These are phyloP conservation scores for Teunomyces aglyptinius DNA, from an alignment of 805 yeast genomes.

Conservation along the genomic window DNA sequence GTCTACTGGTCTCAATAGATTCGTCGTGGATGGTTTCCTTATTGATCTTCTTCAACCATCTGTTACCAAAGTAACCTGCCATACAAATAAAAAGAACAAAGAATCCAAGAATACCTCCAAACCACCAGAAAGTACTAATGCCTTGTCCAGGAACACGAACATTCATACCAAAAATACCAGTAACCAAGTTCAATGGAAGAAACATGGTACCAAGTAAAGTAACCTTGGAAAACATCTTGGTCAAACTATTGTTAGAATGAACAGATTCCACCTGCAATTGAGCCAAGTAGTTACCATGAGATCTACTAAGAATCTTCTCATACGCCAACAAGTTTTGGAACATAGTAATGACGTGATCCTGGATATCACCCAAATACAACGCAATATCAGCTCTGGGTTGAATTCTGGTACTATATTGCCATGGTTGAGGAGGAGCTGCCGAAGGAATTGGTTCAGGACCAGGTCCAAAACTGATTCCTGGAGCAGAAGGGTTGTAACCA, in stretches of 20 bases:
- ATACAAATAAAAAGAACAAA: constrained; percentile 23
- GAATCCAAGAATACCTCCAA: constrained; percentile 23
- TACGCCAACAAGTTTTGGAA: constrained; percentile 28
- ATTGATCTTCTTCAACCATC: constrained; percentile 18
- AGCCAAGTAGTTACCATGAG: constrained; percentile 30
- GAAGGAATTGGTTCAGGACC: constrained; percentile 32
- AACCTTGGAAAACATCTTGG: constrained; percentile 26
- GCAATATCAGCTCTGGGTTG: constrained; percentile 33
- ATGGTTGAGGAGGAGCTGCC: not conserved
- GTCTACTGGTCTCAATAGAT: constrained; percentile 9
- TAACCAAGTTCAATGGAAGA: constrained; percentile 26
- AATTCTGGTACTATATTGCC: constrained; percentile 5
- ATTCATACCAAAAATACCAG: constrained; percentile 30
- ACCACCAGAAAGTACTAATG: constrained; percentile 13
- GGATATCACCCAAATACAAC: constrained; percentile 29
- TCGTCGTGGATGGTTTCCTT: constrained; percentile 8
- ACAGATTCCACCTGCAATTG: constrained; percentile 30
- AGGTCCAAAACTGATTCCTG: constrained; percentile 36
- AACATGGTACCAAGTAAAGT: constrained; percentile 28
- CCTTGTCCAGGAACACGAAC: constrained; percentile 22
- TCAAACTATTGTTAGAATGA: constrained; percentile 23
- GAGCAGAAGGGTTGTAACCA: constrained; percentile 12
- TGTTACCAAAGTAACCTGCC: constrained; percentile 22
- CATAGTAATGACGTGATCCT: constrained; percentile 32
- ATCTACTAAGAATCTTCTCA: constrained; percentile 26